These are phyloP conservation scores for Cubamyces lactineus DNA, from an alignment of 768 basidiomycete species.

Conservation along the genomic window DNA sequence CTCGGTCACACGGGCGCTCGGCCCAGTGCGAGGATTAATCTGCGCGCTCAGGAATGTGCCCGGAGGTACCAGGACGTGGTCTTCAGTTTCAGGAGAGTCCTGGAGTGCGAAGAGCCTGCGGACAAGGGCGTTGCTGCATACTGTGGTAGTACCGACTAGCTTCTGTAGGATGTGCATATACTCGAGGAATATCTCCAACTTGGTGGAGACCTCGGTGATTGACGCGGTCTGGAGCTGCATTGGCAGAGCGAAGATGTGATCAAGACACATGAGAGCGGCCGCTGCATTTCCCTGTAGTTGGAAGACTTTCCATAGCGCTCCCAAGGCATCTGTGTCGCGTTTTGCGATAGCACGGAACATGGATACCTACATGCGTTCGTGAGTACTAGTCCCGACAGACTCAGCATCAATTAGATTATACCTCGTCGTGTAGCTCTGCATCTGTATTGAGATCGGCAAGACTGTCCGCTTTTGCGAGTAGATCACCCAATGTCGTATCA, in stretches of 20 bases:
- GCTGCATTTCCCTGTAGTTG: slow-evolving; percentile 29
- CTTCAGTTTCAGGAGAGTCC: slow-evolving; percentile 26
- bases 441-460: not conserved
- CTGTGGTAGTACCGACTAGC: not conserved
- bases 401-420: not conserved
- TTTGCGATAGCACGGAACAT: slow-evolving; percentile 43
- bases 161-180: slow-evolving; percentile 32
- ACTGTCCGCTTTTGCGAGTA: not conserved
- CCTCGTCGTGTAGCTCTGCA: slow-evolving; percentile 14
- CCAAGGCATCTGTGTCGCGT: slow-evolving; percentile 34
- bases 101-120: slow-evolving; percentile 42
- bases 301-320: slow-evolving; percentile 40
- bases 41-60: slow-evolving; percentile 33
- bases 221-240: slow-evolving; percentile 32
- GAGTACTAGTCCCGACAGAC: no score
- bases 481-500: slow-evolving; percentile 1
- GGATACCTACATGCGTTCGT: slow-evolving; percentile 22
- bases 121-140: slow-evolving; percentile 19
- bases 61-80: slow-evolving; percentile 34
- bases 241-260: slow-evolving; percentile 41
- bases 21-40: not conserved
- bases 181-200: slow-evolving; percentile 38
- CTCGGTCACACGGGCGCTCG: not conserved
- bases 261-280: slow-evolving; percentile 47
- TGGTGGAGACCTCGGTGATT: slow-evolving; percentile 32